These are phyloP conservation scores for Claviceps arundinis DNA, from an alignment of 2,329 filamentous ascomycete species.

Conservation along the genomic window DNA sequence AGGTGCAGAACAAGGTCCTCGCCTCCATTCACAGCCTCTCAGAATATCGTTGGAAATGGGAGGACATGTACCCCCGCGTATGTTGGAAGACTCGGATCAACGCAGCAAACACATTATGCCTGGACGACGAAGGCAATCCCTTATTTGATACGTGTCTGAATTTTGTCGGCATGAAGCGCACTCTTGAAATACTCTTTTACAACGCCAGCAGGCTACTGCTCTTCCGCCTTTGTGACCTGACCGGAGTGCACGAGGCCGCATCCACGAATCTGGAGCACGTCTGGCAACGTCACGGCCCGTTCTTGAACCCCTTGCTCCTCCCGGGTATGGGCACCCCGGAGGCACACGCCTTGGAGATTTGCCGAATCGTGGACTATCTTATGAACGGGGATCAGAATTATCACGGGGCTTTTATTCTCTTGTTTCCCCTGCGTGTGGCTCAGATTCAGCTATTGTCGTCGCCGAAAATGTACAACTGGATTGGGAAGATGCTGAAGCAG, in stretches of 20 bases:
- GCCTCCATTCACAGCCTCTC: conserved; percentile 1
- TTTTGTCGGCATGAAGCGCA: conserved; percentile 5
- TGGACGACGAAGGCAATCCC: conserved; percentile 4
- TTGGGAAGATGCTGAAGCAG: conserved; percentile 3
- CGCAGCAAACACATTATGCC: conserved; percentile 1
- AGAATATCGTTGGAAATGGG: conserved; percentile 4
- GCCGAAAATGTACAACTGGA: conserved; percentile 4
- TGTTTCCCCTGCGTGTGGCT: conserved; percentile 4
- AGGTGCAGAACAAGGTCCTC: conserved; percentile 2
- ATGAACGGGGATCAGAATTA: conserved; percentile 5
- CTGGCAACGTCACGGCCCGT: conserved; percentile 4
- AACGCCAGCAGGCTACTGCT: conserved; percentile 4
- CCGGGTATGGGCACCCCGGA: conserved; percentile 2
- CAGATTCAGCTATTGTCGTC: neutral
- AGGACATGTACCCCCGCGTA: conserved; percentile 4
- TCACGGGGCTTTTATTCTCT: conserved; percentile 4
- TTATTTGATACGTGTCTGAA: conserved; percentile 4
- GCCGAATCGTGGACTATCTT: conserved; percentile 5
- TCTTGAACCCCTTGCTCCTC: conserved; percentile 3
- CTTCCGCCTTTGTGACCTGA: conserved; percentile 1
- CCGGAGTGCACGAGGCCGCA: conserved; percentile 1
- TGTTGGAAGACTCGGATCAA: conserved; percentile 5
- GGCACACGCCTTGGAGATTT: conserved; percentile 4
- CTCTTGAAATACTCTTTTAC: conserved; percentile 4
- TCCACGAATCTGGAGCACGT: neutral